phyloP scores from a whole-genome alignment of 176 grass and related monocot genomes.

The Eleusine indica region DNA sequence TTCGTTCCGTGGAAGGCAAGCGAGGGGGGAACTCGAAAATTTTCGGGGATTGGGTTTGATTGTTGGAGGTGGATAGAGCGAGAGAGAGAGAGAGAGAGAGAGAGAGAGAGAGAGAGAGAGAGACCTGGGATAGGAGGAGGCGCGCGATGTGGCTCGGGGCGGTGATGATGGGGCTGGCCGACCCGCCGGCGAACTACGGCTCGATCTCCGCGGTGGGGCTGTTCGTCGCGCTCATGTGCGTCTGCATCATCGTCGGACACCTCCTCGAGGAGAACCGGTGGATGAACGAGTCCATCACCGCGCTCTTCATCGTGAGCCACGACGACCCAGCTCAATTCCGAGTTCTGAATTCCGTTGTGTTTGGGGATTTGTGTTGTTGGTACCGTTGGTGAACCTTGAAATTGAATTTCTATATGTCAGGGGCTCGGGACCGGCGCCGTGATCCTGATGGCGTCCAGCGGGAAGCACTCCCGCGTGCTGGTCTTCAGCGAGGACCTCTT shows the following conservation, averaged over 20 bases:
- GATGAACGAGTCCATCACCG: conserved; percentile 89
- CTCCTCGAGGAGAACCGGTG: conserved; percentile 81
- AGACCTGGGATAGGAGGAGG: not conserved
- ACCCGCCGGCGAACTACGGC: conserved; percentile 59
- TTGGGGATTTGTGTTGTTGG: not conserved
- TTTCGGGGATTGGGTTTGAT: not conserved
- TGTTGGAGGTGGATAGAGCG: too few relatives aligned
- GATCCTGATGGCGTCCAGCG: conserved; percentile 59
- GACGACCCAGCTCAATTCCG: too few relatives aligned
- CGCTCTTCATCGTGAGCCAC: conserved; percentile 66
- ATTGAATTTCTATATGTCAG: conserved; percentile 38
- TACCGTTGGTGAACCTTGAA: not conserved
- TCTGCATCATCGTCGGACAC: conserved; percentile 79
- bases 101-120: too few relatives aligned
- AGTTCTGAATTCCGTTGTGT: too few relatives aligned
- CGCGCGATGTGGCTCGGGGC: not conserved
- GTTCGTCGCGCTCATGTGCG: conserved; percentile 73
- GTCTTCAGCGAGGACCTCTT: conserved; percentile 84
- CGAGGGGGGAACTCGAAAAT: not conserved
- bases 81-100: too few relatives aligned
- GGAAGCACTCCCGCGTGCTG: conserved; percentile 62
- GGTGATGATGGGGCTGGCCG: conserved; percentile 33
- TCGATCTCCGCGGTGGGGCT: conserved; percentile 66
- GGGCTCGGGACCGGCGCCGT: conserved; percentile 66
- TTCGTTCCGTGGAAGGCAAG: conserved; percentile 21